Base-by-base conservation (phyloP, 2,329 filamentous ascomycete genomes). In the Penicillium glabrum region DNA sequence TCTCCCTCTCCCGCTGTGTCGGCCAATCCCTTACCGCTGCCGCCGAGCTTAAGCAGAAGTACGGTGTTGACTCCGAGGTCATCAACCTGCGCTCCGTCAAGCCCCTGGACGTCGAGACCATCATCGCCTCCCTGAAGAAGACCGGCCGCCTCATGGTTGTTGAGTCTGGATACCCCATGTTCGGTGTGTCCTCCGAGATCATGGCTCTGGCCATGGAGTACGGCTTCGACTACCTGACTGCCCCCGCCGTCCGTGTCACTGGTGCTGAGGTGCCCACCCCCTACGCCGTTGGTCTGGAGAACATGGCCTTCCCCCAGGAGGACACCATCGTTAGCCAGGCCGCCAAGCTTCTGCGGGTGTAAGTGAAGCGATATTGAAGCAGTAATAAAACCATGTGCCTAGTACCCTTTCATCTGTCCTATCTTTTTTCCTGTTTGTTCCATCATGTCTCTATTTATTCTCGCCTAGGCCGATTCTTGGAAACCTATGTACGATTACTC, bases 51-150 rank as follows among this genome's bases (percentile, higher is more conserved):
- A 96, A 97, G 86, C 88, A 91, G 82, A 96, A 96, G 76, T 97
- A 98, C 78, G 95, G 95, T 61, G 87, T 98, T 58, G 93, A 98
- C 69, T 89, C 86, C 54, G 95, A 99, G 81, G 95, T 99, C 63
- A 89, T 99, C 84, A 99, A 99, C 84, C 87, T 99, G 72, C 92
- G 95, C 71, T 97, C 93, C 67, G 82, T 99, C 80, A 99, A 98
- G 85, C 95, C 95, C 44, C 85, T 99, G 65, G 95, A 99, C 72
- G 84, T 99, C 58, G 93, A 98, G 79, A 85, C 91, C 65, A 98
- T 99, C 71, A 83, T 98, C 78, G 92, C 96, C 77, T 97, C 93
- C 13, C 88, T 99, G 75, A 98, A 99, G 90, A 99, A 99, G 89
- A 99, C 95, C 19, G 89, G 90, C 75, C 90, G 89, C 72, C 86